phyloP scores from a whole-genome alignment of 192 early-diverging fungal species.

The Spinellus fusiger region DNA sequence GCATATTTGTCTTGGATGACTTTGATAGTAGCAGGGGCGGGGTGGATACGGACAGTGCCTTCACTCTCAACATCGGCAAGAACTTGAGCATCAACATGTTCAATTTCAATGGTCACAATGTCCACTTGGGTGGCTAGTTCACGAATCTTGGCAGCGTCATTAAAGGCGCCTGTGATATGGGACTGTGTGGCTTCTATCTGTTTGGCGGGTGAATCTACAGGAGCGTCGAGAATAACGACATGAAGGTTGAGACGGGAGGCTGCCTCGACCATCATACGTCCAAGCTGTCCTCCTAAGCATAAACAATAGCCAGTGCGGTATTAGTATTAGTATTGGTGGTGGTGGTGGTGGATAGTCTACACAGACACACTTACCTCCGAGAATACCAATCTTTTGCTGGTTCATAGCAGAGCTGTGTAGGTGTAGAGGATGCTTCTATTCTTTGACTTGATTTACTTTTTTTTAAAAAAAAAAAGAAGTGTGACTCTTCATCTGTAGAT shows the following conservation, averaged over 20 bases:
- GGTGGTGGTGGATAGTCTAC: too few relatives aligned
- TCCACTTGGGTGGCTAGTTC: conserved; percentile 69
- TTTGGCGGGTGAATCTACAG: conserved; percentile 74
- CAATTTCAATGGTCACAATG: conserved; percentile 96
- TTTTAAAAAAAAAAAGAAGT: conserved; percentile 1
- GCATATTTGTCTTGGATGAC: conserved; percentile 96
- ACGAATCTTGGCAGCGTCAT: conserved; percentile 67
- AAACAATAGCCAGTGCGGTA: conserved; percentile 27
- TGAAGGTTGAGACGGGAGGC: conserved; percentile 85
- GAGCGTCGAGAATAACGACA: conserved; percentile 80
- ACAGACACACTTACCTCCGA: conserved; percentile 49
- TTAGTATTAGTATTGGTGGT: conserved; percentile 9
- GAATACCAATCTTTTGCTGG: conserved; percentile 46
- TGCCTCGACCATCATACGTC: conserved; percentile 95
- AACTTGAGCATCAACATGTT: conserved; percentile 80
- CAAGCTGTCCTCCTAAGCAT: conserved; percentile 88
- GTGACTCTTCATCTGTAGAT: neutral
- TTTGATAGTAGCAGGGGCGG: conserved; percentile 72
- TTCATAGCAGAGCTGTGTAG: conserved; percentile 41
- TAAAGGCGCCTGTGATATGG: conserved; percentile 85
- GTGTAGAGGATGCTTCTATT: too few relatives aligned
- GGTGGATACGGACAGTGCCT: conserved; percentile 59
- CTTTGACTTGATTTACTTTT: neutral
- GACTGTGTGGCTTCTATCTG: conserved; percentile 60
- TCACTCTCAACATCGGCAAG: conserved; percentile 56